Percentiles rank a stretch among this genome's conserved stretches.
Conservation (phyloP, 306 rosid species). For the Spatholobus suberectus region DNA sequence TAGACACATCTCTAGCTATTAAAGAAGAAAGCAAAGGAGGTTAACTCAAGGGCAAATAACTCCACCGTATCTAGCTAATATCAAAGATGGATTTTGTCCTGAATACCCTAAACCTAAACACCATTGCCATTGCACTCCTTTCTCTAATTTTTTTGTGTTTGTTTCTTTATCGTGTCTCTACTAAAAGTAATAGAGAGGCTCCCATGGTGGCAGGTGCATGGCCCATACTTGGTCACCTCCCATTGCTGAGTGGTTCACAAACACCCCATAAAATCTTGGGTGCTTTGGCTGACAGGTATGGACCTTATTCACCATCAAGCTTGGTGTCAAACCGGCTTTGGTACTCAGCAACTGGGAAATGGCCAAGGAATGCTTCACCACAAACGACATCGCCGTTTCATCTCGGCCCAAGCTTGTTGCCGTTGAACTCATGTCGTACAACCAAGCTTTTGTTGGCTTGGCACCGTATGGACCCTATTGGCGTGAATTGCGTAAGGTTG, state of each 20-base stretch:
- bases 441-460: background rate
- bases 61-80: too few species aligned
- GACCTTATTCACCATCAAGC: conserved; percentile 28
- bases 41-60: background rate
- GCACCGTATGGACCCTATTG: conserved; percentile 40
- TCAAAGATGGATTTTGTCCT: background rate
- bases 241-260: background rate
- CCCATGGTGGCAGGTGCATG: conserved; percentile 14
- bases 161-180: background rate
- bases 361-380: conserved; percentile 39
- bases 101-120: background rate
- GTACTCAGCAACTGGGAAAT: conserved; percentile 37
- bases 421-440: background rate
- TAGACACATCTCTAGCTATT: too few species aligned
- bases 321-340: background rate
- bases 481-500: conserved; percentile 35
- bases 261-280: conserved; percentile 24
- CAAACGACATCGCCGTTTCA: background rate
- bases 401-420: background rate
- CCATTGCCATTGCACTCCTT: background rate
- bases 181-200: background rate
- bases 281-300: conserved; percentile 31
- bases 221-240: conserved; percentile 44
- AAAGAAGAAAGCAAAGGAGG: background rate
- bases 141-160: background rate